A percentile compares a stretch with the other conserved stretches of the same genome.
phyloP scores from a whole-genome alignment of 352 stramenopile genomes.

The Phytopythium litorale region DNA sequence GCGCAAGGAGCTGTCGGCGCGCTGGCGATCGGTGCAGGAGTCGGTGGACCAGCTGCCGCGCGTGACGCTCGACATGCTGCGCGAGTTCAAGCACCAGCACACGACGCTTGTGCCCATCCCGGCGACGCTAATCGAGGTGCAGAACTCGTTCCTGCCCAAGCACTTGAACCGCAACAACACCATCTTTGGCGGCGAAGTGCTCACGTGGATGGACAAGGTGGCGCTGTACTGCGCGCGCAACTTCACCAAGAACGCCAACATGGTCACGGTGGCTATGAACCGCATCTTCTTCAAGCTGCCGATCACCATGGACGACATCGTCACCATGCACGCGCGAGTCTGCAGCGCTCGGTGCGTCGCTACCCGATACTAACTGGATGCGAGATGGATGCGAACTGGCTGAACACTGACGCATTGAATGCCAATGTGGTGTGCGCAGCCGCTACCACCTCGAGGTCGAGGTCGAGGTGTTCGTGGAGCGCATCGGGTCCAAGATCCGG shows the following conservation, averaged over 20 bases:
- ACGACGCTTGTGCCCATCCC: slow-evolving; percentile 47
- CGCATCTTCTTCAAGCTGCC: slow-evolving; percentile 71
- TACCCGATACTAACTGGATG: neutral
- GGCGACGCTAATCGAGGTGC: slow-evolving; percentile 67
- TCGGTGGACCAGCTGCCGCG: slow-evolving; percentile 56
- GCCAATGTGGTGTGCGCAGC: slow-evolving; percentile 9
- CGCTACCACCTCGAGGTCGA: slow-evolving; percentile 67
- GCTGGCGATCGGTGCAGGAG: slow-evolving; percentile 63
- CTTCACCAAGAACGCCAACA: slow-evolving; percentile 67
- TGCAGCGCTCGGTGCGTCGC: slow-evolving; percentile 41
- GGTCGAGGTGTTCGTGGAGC: slow-evolving; percentile 64
- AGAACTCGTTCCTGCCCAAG: slow-evolving; percentile 72
- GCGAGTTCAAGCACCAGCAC: slow-evolving; percentile 30
- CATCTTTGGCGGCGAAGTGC: slow-evolving; percentile 67
- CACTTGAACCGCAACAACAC: slow-evolving; percentile 76
- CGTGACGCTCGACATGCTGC: slow-evolving; percentile 62
- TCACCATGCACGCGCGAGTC: slow-evolving; percentile 62
- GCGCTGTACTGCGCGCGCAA: slow-evolving; percentile 60
- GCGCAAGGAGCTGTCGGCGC: slow-evolving; percentile 53
- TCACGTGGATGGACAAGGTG: slow-evolving; percentile 69
- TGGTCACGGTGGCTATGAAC: slow-evolving; percentile 66
- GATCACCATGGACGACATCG: slow-evolving; percentile 61
- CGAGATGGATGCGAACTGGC: too few relatives aligned
- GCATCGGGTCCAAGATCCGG: slow-evolving; percentile 36
- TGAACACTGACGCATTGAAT: neutral